Evolutionary conservation across 2,329 filamentous ascomycete genomes (phyloP), one percentile per base, ranked within the genome.

Genomic region (Neophaeococcomyces mojaviensis): DNA sequence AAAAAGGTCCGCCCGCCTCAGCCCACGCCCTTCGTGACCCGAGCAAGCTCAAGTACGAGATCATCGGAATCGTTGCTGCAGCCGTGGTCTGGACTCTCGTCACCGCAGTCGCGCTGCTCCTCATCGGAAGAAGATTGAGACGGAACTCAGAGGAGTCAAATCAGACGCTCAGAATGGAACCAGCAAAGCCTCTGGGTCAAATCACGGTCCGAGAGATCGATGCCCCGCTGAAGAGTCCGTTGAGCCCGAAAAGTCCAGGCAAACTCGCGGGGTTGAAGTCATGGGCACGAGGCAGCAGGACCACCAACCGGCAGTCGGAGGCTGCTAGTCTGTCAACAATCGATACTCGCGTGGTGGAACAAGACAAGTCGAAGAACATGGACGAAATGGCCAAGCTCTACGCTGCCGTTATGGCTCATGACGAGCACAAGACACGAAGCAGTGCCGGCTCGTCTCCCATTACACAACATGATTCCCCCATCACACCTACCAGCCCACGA

Each of bases 351-450:
- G 77, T 95, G 13, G 76, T 96, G 19, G 78, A 83, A 49, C 76
- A 78, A 49, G 86, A 95, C 65, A 79, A 77, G 61, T 74, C 77
- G 59, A 82, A 83, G 69, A 81, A 86, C 52, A 82, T 92, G 64
- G 74, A 82, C 54, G 86, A 95, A 63, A 81, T 96, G 65, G 88
- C 95, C 64, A 81, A 86, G 58, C 81, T 97, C 63, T 97, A 96
- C 67, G 88, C 82, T 51, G 84, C 88, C 55, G 89, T 95, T 53
- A 84, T 95, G 81, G 87, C 88, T 64, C 86, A 94, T 57, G 89
- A 96, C 53, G 74, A 72, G 12, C 34, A 46, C 22, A 49, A 47
- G 19, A 45, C 48, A 37, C 47, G 46, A 10, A 52, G 46, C 37
- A 55, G 51, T 41, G 43, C 43, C 12, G 50, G 49, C 33, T 47